Percentiles rank a stretch among this genome's conserved stretches.
Conservation (phyloP, 768 basidiomycete genomes). For the Podaxis sp. region DNA sequence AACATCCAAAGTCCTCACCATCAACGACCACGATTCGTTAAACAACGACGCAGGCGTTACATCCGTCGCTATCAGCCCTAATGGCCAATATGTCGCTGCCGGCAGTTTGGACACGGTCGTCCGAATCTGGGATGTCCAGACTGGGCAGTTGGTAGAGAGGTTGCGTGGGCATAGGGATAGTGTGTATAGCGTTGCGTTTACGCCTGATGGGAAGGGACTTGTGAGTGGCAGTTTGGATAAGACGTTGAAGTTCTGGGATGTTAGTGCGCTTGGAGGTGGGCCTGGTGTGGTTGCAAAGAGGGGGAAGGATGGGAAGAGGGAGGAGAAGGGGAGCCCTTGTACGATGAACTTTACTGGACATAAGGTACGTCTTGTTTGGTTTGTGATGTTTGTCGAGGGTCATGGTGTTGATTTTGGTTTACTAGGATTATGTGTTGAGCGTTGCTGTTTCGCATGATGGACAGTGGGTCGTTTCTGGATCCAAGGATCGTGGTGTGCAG, state of each 20-base stretch:
- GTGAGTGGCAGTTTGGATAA: conserved; percentile 88
- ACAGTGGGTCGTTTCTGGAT: conserved; percentile 77
- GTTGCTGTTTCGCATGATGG: conserved; percentile 72
- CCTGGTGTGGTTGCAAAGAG: conserved; percentile 27
- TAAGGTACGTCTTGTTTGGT: conserved; percentile 47
- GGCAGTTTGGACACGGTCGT: conserved; percentile 70
- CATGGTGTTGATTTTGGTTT: conserved; percentile 27
- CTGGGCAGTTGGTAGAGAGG: conserved; percentile 62
- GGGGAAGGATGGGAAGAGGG: conserved; percentile 65
- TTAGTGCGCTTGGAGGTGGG: conserved; percentile 71
- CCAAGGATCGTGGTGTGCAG: conserved; percentile 78
- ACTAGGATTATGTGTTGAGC: conserved; percentile 49
- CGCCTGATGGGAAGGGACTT: conserved; percentile 85
- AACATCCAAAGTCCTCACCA: conserved; percentile 35
- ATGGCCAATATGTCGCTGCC: conserved; percentile 60
- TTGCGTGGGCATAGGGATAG: conserved; percentile 75
- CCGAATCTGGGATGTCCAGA: conserved; percentile 72
- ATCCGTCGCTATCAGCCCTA: conserved; percentile 70
- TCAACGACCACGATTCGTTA: conserved; percentile 40
- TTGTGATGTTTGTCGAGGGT: conserved; percentile 32
- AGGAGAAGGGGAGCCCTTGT: conserved; percentile 38
- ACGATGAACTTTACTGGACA: conserved; percentile 82
- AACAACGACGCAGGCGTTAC: conserved; percentile 61
- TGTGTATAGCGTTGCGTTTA: conserved; percentile 88
- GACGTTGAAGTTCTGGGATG: conserved; percentile 82